Base-by-base conservation (phyloP, 768 basidiomycete genomes). In the Hypholoma fasciculare region DNA sequence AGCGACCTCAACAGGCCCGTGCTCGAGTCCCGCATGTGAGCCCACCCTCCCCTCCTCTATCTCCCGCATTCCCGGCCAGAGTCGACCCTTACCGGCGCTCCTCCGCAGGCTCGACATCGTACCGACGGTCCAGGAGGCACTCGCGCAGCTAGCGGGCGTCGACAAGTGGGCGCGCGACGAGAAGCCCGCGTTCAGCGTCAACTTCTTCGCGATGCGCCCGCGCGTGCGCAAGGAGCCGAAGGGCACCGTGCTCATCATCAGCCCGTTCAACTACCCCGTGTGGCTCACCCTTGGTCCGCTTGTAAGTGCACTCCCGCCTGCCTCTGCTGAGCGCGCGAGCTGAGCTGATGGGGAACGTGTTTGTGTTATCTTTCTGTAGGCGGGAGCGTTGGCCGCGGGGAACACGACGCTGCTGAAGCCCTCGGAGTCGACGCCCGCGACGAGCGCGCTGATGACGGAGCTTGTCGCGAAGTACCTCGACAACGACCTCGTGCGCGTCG, bases 391-490 rank as follows among this genome's bases (percentile, higher is more conserved):
- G 40, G 87, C 92, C 0, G 90, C 92, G 2, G 94, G 94, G 6
- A 87, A 87, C 63, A 77, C 88, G 0, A 83, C 82, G 3, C 72
- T 88, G 4, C 47, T 94, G 52, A 95, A 95, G 69, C 90, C 90
- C 0, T 89, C 93, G 1, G 94, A 95, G 65, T 72, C 83, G 2
- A 74, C 82, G 0, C 83, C 87, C 0, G 78, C 81, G 1, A 73
- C 77, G 3, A 83, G 82, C 43, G 63, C 78, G 9, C 78, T 94
- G 11, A 66, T 92, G 14, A 79, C 86, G 0, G 86, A 91, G 63
- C 80, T 94, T 7, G 40, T 92, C 6, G 85, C 85, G 2, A 84
- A 89, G 65, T 95, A 96, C 65, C 63, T 96, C 58, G 94, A 95
- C 69, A 69, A 75, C 0, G 80, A 84, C 34, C 67, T 89, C 3